Conservation (phyloP, 768 basidiomycete species). For the Tulasnella calospora region DNA sequence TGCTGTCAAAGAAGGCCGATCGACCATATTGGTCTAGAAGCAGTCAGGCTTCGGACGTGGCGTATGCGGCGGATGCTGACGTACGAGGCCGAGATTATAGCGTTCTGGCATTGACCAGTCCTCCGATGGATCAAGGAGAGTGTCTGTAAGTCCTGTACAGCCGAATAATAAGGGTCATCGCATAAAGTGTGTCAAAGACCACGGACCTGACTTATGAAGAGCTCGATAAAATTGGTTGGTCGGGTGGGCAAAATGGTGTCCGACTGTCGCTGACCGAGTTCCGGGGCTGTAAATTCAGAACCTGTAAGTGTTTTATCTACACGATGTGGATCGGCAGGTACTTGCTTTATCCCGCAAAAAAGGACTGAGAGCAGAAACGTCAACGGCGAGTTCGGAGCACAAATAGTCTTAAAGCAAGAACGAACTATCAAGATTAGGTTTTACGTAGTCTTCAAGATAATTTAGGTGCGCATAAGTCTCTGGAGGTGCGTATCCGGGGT, state of each 20-base stretch:
- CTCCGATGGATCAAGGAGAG: slow-evolving; percentile 51
- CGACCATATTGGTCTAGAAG: slow-evolving; percentile 67
- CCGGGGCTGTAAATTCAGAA: slow-evolving; percentile 50
- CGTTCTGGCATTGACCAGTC: slow-evolving; percentile 55
- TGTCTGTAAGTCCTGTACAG: slow-evolving; percentile 52
- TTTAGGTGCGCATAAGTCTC: slow-evolving; percentile 51
- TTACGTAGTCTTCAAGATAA: slow-evolving; percentile 50
- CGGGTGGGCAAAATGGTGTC: slow-evolving; percentile 75
- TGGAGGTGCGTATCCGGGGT: slow-evolving; percentile 48
- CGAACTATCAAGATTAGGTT: slow-evolving; percentile 54
- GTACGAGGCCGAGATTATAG: slow-evolving; percentile 63
- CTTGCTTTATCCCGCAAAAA: slow-evolving; percentile 82
- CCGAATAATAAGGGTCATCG: slow-evolving; percentile 10
- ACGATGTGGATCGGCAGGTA: slow-evolving; percentile 25
- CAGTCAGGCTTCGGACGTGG: neutral
- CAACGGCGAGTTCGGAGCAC: neutral
- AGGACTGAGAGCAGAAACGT: slow-evolving; percentile 46
- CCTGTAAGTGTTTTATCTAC: neutral
- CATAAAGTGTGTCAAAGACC: too few species aligned
- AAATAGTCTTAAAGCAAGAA: slow-evolving; percentile 16
- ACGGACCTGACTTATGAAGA: slow-evolving; percentile 56
- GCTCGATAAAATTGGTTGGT: slow-evolving; percentile 82
- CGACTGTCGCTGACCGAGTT: slow-evolving; percentile 57
- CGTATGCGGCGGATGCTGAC: slow-evolving; percentile 30
- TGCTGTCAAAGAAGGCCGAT: slow-evolving; percentile 63